phyloP scores from a whole-genome alignment of 352 stramenopile species.

The Pythium biforme region DNA sequence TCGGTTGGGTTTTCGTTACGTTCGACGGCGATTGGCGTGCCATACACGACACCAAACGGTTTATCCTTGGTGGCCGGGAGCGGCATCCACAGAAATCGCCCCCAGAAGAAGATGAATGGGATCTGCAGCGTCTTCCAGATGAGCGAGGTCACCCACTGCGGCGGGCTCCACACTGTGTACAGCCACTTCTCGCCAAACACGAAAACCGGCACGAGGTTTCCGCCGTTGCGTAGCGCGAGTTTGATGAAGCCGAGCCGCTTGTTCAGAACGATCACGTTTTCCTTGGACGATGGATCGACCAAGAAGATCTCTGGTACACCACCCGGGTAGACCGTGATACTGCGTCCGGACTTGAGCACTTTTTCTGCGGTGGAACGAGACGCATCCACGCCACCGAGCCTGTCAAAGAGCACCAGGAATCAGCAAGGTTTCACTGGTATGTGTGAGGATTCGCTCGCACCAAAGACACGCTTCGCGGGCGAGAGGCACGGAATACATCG shows the following conservation, averaged over 20 bases:
- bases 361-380: constrained; percentile 65
- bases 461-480: constrained; percentile 61
- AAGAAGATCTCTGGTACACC: constrained; percentile 77
- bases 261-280: constrained; percentile 64
- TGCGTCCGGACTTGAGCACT: constrained; percentile 58
- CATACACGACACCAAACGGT: constrained; percentile 69
- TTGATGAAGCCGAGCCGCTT: constrained; percentile 76
- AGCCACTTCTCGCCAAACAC: constrained; percentile 81
- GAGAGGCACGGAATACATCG: constrained; percentile 66
- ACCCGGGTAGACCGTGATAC: constrained; percentile 67
- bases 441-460: constrained; percentile 3
- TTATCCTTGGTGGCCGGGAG: constrained; percentile 56
- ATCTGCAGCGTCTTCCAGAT: constrained; percentile 67
- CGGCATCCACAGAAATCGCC: constrained; percentile 72
- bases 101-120: constrained; percentile 76
- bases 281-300: constrained; percentile 62
- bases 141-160: constrained; percentile 50
- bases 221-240: constrained; percentile 65
- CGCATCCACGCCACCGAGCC: constrained; percentile 63
- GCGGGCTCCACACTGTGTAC: constrained; percentile 75
- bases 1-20: constrained; percentile 54
- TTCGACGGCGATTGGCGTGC: constrained; percentile 59
- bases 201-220: constrained; percentile 67
- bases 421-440: no score
- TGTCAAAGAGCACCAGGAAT: neutral